phyloP scores from a whole-genome alignment of 768 basidiomycete species.

The Exidia glandulosa region DNA sequence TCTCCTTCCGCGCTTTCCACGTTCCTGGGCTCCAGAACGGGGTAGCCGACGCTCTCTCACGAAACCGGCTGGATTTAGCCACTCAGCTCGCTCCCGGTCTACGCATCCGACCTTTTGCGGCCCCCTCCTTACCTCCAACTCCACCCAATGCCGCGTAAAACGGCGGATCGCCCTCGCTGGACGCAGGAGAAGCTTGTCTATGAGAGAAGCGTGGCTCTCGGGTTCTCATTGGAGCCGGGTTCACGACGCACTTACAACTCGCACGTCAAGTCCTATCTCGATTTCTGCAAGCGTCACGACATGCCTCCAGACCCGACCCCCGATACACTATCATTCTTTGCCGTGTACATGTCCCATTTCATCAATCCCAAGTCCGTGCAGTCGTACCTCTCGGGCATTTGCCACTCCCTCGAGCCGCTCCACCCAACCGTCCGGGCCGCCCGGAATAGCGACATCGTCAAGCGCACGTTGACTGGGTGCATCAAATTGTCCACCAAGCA shows the following conservation, averaged over 20 bases:
- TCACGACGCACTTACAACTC: constrained; percentile 9
- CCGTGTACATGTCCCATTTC: constrained; percentile 24
- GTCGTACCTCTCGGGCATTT: constrained; percentile 29
- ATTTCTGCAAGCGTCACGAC: constrained; percentile 21
- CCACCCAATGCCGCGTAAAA: too few relatives aligned
- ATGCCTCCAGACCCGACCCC: constrained; percentile 25
- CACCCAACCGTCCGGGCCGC: constrained; percentile 18
- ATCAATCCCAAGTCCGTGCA: constrained; percentile 26
- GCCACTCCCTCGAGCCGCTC: constrained; percentile 18
- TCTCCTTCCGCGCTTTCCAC: constrained; percentile 17
- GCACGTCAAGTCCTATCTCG: constrained; percentile 26
- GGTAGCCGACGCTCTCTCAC: constrained; percentile 24
- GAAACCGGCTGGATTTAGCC: neutral
- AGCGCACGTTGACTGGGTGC: constrained; percentile 21
- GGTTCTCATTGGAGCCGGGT: neutral
- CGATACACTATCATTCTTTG: constrained; percentile 26
- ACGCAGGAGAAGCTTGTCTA: neutral
- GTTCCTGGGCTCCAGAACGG: constrained; percentile 17
- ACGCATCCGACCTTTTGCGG: neutral
- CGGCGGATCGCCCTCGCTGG: neutral
- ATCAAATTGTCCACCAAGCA: constrained; percentile 10
- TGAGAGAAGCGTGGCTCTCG: neutral
- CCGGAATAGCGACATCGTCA: constrained; percentile 16
- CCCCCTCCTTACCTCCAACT: too few relatives aligned
- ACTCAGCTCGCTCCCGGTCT: neutral